Evolutionary conservation across 192 early-diverging fungal species (phyloP).

Genomic region (Glomus cerebriforme): DNA sequence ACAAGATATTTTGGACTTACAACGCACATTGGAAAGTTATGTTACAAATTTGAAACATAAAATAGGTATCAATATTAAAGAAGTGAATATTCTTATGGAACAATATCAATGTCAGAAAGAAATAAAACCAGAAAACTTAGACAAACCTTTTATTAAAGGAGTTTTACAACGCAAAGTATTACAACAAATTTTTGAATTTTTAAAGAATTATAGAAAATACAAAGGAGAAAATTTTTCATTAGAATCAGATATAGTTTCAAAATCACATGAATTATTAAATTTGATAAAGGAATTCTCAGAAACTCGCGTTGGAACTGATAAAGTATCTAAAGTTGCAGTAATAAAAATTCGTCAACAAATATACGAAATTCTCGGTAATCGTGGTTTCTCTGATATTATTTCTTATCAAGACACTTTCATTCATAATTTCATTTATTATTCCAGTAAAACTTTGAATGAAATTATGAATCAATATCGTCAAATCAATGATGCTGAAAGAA

Average conservation of each 20-base stretch:
- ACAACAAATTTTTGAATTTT: neutral
- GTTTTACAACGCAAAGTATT: neutral
- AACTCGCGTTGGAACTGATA: neutral
- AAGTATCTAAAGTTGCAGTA: neutral
- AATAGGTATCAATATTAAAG: neutral
- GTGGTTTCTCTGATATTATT: neutral
- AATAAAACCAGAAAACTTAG: neutral
- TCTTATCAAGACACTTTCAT: no score
- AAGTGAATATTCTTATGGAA: neutral
- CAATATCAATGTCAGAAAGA: neutral
- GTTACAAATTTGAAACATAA: neutral
- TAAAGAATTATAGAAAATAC: neutral
- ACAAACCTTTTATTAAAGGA: neutral
- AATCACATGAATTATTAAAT: neutral
- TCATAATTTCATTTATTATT: neutral
- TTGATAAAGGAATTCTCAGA: neutral
- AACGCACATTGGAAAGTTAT: neutral
- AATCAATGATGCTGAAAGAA: neutral
- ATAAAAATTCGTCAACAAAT: slow-evolving; percentile 25
- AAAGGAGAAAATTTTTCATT: neutral
- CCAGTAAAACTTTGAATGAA: neutral
- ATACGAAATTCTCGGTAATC: slow-evolving; percentile 6
- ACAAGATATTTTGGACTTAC: neutral
- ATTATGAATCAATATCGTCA: neutral
- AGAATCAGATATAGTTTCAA: neutral